phyloP scores from a whole-genome alignment of 2,329 filamentous ascomycete genomes.

The Fragosphaeria purpurea region DNA sequence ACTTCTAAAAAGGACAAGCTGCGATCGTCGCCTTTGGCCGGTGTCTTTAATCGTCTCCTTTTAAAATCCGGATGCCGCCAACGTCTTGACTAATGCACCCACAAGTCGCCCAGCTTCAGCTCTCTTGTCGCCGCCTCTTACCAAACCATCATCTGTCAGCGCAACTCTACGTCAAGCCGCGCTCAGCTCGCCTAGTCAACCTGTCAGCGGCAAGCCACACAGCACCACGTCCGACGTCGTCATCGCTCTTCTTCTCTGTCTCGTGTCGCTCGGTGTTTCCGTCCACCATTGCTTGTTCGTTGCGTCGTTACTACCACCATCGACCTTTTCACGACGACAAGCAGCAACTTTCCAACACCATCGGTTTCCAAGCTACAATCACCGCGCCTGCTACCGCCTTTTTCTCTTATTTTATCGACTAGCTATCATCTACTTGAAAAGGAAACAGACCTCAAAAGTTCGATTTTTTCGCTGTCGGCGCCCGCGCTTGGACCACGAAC shows the following conservation, averaged over 20 bases:
- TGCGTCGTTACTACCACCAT: constrained; percentile 7
- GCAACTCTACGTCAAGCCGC: neutral
- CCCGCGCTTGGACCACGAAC: neutral
- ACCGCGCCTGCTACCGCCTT: constrained; percentile 11
- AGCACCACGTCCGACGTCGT: constrained; percentile 11
- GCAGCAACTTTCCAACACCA: too few species aligned
- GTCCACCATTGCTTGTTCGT: neutral
- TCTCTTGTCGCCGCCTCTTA: constrained; percentile 12
- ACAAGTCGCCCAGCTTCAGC: constrained; percentile 19
- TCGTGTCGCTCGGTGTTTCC: neutral
- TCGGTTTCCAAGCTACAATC: neutral
- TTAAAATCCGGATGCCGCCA: neutral
- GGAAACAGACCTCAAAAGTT: neutral
- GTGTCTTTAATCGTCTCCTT: neutral
- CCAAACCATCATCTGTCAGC: constrained; percentile 8
- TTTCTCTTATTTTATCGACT: constrained; percentile 12
- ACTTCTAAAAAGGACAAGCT: neutral
- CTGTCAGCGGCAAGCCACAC: constrained; percentile 18
- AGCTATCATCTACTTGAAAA: constrained; percentile 7
- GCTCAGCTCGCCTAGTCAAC: neutral
- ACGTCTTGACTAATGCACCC: constrained; percentile 9
- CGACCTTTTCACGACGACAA: constrained; percentile 4
- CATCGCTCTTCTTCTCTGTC: constrained; percentile 15
- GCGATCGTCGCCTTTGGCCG: too few species aligned
- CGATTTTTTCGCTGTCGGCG: constrained; percentile 9